Evolutionary conservation across 2,329 filamentous ascomycete genomes (phyloP).

Genomic region (Didymella pomorum): DNA sequence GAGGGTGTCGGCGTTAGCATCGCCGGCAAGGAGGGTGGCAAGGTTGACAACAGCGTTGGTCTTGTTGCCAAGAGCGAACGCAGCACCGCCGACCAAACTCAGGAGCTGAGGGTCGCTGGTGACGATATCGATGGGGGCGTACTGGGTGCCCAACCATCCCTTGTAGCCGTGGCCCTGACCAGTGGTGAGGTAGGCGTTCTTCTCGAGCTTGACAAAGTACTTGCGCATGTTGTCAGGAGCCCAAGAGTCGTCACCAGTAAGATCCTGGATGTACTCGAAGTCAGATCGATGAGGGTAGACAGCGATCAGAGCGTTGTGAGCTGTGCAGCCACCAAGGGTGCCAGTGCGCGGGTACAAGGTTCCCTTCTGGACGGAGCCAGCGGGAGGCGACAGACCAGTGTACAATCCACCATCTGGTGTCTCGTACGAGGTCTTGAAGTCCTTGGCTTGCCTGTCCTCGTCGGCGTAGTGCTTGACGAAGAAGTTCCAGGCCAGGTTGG

Average conservation of each 20-base stretch:
- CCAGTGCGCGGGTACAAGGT: slow-evolving; percentile 66
- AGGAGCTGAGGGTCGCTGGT: slow-evolving; percentile 63
- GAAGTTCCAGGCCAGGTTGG: slow-evolving; percentile 67
- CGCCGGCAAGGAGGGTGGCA: slow-evolving; percentile 53
- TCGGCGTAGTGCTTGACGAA: slow-evolving; percentile 70
- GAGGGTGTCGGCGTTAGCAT: slow-evolving; percentile 60
- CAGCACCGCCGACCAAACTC: slow-evolving; percentile 61
- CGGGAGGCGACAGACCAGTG: slow-evolving; percentile 61
- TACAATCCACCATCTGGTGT: slow-evolving; percentile 50
- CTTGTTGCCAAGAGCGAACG: slow-evolving; percentile 59
- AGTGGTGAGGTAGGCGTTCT: slow-evolving; percentile 59
- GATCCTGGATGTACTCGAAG: slow-evolving; percentile 63
- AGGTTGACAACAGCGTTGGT: slow-evolving; percentile 47
- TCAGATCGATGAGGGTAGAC: slow-evolving; percentile 67
- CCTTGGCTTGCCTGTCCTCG: slow-evolving; percentile 60
- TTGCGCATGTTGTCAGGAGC: slow-evolving; percentile 65
- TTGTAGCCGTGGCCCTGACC: slow-evolving; percentile 62
- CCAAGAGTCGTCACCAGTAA: slow-evolving; percentile 70
- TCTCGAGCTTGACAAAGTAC: slow-evolving; percentile 65
- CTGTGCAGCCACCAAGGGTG: slow-evolving; percentile 65
- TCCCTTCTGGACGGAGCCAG: slow-evolving; percentile 61
- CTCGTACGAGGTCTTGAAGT: slow-evolving; percentile 68
- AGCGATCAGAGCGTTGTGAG: slow-evolving; percentile 69
- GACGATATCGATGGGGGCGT: slow-evolving; percentile 61
- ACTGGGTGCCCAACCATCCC: slow-evolving; percentile 64